phyloP scores from a whole-genome alignment of 2,329 filamentous ascomycete species.

The Xylaria sp. region DNA sequence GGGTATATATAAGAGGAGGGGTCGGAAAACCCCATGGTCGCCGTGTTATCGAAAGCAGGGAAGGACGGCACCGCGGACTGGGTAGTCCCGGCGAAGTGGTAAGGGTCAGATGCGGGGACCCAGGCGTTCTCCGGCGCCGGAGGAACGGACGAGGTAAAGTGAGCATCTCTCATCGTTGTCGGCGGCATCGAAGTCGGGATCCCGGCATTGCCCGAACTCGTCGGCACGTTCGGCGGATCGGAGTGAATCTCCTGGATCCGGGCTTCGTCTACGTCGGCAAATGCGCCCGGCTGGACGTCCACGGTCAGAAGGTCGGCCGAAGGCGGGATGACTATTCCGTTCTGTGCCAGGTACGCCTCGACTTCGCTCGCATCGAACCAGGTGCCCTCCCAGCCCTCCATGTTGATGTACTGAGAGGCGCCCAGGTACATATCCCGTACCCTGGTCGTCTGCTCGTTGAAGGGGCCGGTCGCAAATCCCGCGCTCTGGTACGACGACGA shows the following conservation, averaged over 20 bases:
- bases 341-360: constrained; percentile 69
- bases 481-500: constrained; percentile 32
- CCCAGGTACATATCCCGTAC: constrained; percentile 49
- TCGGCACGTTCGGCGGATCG: constrained; percentile 5
- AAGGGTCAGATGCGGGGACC: constrained; percentile 8
- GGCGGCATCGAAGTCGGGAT: neutral
- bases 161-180: neutral
- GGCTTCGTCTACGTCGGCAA: constrained; percentile 34
- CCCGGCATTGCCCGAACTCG: neutral
- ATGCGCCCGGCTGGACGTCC: constrained; percentile 52
- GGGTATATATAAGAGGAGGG: constrained; percentile 13
- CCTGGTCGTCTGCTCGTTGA: constrained; percentile 43
- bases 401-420: constrained; percentile 52
- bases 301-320: constrained; percentile 62
- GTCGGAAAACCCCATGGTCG: constrained; percentile 6
- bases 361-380: constrained; percentile 80
- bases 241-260: constrained; percentile 13
- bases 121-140: constrained; percentile 1
- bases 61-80: constrained; percentile 9
- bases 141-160: neutral
- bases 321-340: constrained; percentile 65
- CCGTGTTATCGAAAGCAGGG: constrained; percentile 12
- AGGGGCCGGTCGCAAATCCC: constrained; percentile 52
- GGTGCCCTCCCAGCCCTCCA: constrained; percentile 69
- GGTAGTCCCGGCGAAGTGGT: constrained; percentile 1